Percentiles rank a stretch among this genome's conserved stretches.
phyloP scores from a whole-genome alignment of 140 eudicot genomes.

The Cichorium intybus region DNA sequence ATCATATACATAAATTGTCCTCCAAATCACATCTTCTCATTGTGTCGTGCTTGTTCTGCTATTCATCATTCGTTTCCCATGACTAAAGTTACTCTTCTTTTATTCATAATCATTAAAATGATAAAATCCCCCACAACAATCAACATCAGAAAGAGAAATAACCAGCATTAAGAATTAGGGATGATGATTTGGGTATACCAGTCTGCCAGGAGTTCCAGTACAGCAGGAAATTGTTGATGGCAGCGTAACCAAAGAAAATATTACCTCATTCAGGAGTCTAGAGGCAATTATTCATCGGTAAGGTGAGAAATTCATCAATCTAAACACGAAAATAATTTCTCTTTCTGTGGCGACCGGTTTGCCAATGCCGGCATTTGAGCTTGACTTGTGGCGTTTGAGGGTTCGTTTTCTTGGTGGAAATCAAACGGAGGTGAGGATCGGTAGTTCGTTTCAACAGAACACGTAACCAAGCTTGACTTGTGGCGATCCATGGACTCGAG shows the following conservation, averaged over 20 bases:
- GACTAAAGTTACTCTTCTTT: conserved; percentile 49
- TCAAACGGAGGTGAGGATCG: too few species aligned
- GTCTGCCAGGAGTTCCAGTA: conserved; percentile 39
- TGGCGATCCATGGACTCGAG: too few species aligned
- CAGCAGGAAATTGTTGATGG: conserved; percentile 40
- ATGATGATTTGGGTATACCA: conserved; percentile 36
- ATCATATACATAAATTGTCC: conserved; percentile 81
- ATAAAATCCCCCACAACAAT: background rate
- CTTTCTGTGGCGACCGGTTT: too few species aligned
- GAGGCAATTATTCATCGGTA: background rate
- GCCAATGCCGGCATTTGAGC: too few species aligned
- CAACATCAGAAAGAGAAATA: conserved; percentile 22
- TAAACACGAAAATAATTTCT: conserved; percentile 14
- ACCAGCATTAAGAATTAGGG: background rate
- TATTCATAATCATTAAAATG: conserved; percentile 24
- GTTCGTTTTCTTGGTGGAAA: too few species aligned
- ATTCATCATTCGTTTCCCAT: conserved; percentile 63
- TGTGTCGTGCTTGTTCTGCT: conserved; percentile 75
- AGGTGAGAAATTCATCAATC: conserved; percentile 20
- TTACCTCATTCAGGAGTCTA: conserved; percentile 19
- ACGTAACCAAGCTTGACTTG: too few species aligned
- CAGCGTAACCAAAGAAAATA: conserved; percentile 35
- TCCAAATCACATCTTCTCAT: conserved; percentile 64
- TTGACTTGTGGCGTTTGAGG: too few species aligned
- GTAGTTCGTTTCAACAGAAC: too few species aligned